Evolutionary conservation across 371 early-diverging fungal species (phyloP), one percentile per base, ranked within the genome.

Genomic region (Vairimorpha necatrix): DNA sequence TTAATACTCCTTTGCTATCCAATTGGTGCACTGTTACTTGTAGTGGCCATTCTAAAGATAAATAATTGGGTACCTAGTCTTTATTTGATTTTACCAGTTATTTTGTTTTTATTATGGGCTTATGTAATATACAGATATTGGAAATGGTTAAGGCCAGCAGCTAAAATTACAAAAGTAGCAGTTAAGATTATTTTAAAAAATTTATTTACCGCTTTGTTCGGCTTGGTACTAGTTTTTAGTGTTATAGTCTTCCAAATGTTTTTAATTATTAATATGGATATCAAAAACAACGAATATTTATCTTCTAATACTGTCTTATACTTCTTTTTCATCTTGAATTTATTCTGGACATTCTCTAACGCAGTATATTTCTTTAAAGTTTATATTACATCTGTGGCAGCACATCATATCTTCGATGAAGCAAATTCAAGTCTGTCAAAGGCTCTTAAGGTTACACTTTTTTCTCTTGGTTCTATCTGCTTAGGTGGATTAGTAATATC

Each of bases 401-500:
- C 63, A 36, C 38, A 36, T 22, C 33, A 63, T 63, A 36, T 63
- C 1, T 20, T 63, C 1, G 36, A 63, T 13, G 36, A 22, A 18
- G 36, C 20, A 26, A 1, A 6, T 33, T 24, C 18, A 6, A 9
- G 16, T 18, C 9, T 36, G 38, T 63, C 33, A 61, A 61, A 47
- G 18, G 30, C 33, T n/a, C 33, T 69, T 47, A 54, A 36, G 32
- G 36, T 46, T 48, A 24, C 68, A 54, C 67, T 69, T 2, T 56
- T 36, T 50, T 58, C 69, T 38, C 71, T 69, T 26, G 75, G 69
- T 22, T 58, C 62, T 28, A 77, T 77, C 11, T 75, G 68, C 32
- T 71, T 76, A 36, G 67, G 42, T 33, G 61, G 76, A 50, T 62
- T 77, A 56, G 67, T 72, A 34, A 39, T 68, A 60, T 46, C 67